These are phyloP conservation scores for Thozetella sp. DNA, from an alignment of 495 filamentous ascomycete genomes.

Conservation along the genomic window DNA sequence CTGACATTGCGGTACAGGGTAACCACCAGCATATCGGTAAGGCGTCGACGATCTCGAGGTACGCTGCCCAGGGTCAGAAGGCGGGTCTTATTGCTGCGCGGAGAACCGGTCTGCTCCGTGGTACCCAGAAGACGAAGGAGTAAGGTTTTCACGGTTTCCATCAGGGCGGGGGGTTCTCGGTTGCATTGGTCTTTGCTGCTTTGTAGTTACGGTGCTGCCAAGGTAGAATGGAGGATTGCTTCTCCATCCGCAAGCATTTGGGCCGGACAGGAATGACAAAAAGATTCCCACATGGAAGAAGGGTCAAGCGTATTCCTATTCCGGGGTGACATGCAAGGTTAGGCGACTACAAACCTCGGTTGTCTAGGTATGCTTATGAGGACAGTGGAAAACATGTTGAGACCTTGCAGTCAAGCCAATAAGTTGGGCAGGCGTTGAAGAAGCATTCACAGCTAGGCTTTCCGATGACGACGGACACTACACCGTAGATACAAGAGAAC, in stretches of 20 bases:
- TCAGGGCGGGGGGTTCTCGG: conserved; percentile 57
- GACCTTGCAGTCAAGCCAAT: too few species aligned
- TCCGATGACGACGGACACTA: too few species aligned
- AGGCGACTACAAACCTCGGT: too few species aligned
- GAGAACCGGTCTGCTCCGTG: conserved; percentile 97
- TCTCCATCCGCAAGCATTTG: conserved; percentile 28
- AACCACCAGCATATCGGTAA: conserved; percentile 99
- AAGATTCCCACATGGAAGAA: conserved; percentile 33
- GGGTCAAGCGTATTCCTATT: conserved; percentile 15
- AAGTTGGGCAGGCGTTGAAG: too few species aligned
- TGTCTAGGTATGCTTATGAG: too few species aligned
- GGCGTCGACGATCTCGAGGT: conserved; percentile 98
- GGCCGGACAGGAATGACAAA: conserved; percentile 33
- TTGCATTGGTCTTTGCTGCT: conserved; percentile 56
- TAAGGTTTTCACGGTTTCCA: conserved; percentile 59
- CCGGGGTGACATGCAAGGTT: not conserved
- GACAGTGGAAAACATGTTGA: too few species aligned
- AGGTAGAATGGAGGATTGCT: conserved; percentile 29
- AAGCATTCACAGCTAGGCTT: too few species aligned
- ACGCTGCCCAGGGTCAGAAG: conserved; percentile 98
- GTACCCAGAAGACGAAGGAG: conserved; percentile 99
- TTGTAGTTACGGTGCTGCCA: conserved; percentile 51
- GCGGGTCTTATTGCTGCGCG: conserved; percentile 99
- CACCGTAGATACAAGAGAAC: too few species aligned
- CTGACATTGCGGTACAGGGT: conserved; percentile 64